A percentile compares a stretch with the other conserved stretches of the same genome.
phyloP scores from a whole-genome alignment of 345 rosid species.

The Eucalyptus decipiens region DNA sequence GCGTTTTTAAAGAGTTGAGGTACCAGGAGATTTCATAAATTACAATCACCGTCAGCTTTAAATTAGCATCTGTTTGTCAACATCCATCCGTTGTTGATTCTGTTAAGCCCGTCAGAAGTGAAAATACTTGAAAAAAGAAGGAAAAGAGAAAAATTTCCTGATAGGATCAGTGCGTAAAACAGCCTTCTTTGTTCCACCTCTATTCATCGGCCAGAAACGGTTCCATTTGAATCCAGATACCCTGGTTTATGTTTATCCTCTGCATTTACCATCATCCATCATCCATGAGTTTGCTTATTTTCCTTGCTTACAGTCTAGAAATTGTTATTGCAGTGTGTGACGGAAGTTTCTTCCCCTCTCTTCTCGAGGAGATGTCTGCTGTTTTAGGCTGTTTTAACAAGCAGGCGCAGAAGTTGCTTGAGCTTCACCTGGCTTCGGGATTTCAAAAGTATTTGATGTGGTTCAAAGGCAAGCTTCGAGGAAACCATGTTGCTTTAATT shows the following conservation, averaged over 20 bases:
- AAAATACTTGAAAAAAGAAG: background rate
- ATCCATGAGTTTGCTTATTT: background rate
- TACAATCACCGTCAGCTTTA: background rate
- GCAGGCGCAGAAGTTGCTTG: conserved; percentile 79
- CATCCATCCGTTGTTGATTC: background rate
- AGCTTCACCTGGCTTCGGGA: conserved; percentile 77
- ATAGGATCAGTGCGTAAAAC: background rate
- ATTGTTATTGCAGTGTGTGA: conserved; percentile 49
- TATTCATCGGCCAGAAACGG: background rate
- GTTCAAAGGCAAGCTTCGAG: conserved; percentile 48
- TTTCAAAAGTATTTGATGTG: conserved; percentile 53
- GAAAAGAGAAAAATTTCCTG: background rate
- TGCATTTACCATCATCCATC: background rate
- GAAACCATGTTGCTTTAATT: conserved; percentile 42
- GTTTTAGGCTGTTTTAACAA: conserved; percentile 78
- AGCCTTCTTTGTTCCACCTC: background rate
- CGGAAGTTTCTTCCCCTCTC: conserved; percentile 89
- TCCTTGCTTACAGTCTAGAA: background rate
- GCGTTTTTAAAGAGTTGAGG: background rate
- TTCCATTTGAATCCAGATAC: background rate
- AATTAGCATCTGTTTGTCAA: background rate
- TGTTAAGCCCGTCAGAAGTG: background rate
- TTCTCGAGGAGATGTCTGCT: conserved; percentile 68
- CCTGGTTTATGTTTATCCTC: background rate
- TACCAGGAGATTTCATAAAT: background rate